These are phyloP conservation scores for Mediolabrus comicus DNA, from an alignment of 108 stramenopile genomes.

Conservation along the genomic window DNA sequence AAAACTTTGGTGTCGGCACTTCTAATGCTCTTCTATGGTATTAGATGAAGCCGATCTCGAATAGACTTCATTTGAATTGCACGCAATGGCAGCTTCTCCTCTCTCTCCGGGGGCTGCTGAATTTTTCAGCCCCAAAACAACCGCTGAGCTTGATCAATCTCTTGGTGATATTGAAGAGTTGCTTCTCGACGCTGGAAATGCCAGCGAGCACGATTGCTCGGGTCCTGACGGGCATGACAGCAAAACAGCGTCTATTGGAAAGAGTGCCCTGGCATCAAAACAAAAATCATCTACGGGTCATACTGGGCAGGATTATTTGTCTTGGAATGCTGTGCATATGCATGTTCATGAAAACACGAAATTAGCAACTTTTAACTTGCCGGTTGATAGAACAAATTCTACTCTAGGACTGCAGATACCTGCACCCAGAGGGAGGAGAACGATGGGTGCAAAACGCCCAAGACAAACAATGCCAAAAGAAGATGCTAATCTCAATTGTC, in stretches of 20 bases:
- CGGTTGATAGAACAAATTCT: conserved; percentile 61
- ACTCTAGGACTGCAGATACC: conserved; percentile 29
- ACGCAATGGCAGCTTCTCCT: not conserved
- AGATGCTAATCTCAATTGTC: not conserved
- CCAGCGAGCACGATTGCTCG: not conserved
- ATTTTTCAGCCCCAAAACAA: conserved; percentile 14
- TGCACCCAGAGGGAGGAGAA: conserved; percentile 31
- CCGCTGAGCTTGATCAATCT: conserved; percentile 20
- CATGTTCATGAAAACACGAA: conserved; percentile 82
- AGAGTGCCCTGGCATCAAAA: not conserved
- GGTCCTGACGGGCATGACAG: not conserved
- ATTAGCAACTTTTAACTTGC: conserved; percentile 60
- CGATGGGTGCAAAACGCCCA: conserved; percentile 9
- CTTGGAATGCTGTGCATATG: conserved; percentile 78
- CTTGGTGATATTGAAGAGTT: conserved; percentile 38
- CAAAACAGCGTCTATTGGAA: not conserved
- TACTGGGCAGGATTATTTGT: not conserved
- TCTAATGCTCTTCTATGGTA: no score
- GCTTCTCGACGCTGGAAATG: conserved; percentile 15
- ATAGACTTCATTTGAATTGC: not conserved
- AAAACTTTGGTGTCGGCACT: no score
- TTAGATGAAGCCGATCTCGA: no score
- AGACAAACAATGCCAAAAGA: not conserved
- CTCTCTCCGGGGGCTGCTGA: not conserved
- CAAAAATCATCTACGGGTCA: not conserved